phyloP scores from a whole-genome alignment of 306 rosid genomes.

The Ammopiptanthus mongolicus region DNA sequence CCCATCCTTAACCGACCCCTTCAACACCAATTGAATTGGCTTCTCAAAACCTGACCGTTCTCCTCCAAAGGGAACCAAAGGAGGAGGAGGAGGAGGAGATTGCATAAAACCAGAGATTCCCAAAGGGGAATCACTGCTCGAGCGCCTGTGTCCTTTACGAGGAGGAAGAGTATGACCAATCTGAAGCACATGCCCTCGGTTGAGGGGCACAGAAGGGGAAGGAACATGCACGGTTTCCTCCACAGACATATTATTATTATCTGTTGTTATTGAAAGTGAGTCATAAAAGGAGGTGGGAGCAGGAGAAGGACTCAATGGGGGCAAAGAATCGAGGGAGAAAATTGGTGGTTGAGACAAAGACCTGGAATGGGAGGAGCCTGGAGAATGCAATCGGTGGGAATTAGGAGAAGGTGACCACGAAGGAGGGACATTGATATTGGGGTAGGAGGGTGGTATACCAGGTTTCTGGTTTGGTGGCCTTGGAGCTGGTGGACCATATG shows the following conservation, averaged over 20 bases:
- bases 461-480: constrained; percentile 31
- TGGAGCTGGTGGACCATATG: constrained; percentile 22
- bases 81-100: constrained; percentile 53
- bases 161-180: constrained; percentile 48
- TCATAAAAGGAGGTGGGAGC: constrained; percentile 29
- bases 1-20: constrained; percentile 24
- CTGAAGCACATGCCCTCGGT: constrained; percentile 21
- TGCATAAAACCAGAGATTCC: constrained; percentile 45
- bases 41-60: constrained; percentile 26
- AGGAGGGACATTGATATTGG: constrained; percentile 30
- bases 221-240: constrained; percentile 37
- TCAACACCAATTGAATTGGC: constrained; percentile 35
- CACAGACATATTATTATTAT: constrained; percentile 28
- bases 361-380: constrained; percentile 43
- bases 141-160: constrained; percentile 56
- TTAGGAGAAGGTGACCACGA: constrained; percentile 34
- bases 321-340: constrained; percentile 40
- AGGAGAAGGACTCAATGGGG: constrained; percentile 51
- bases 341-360: constrained; percentile 52
- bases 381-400: constrained; percentile 34
- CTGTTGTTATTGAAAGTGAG: constrained; percentile 13
- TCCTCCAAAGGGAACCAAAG: constrained; percentile 32
- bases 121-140: constrained; percentile 54
- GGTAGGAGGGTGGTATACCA: constrained; percentile 60
- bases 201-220: constrained; percentile 21